Evolutionary conservation across 2,329 filamentous ascomycete species (phyloP), one percentile per base, ranked within the genome.

Genomic region (Talaromyces sp.): DNA sequence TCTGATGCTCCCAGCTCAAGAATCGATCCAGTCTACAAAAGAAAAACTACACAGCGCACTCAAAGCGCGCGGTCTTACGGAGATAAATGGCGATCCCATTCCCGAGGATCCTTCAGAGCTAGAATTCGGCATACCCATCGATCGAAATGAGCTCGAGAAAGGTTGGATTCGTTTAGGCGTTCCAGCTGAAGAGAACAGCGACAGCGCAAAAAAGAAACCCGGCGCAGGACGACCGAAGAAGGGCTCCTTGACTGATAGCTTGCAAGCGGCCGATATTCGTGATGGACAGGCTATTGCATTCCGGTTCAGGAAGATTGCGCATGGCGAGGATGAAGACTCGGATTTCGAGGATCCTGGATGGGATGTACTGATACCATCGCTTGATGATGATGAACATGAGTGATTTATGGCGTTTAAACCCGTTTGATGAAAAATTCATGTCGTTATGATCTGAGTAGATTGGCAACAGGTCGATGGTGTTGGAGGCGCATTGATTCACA

Each of bases 1-100:
- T 71, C 81, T 93, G 65, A 88, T 90, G 67, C 82, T 89, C 54
- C 83, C 87, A 45, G 79, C 87, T 5, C 78, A 83, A 14, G 82
- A 83, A 45, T 76, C 86, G 11, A 86, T 92, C 71, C 77, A 81
- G 16, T 76, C 81, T 1, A 79, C 90, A 65, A 87, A 87, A 64
- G 70, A 80, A 19, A 82, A 87, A 22, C 83, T 93, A 1, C 77
- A 90, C 19, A 76, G 80, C 0, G 78, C 86, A 11, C 77, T 93
- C 1, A 73, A 78, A 58, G 76, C 81, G 39, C 78, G 77, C n/a
- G 77, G 75, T 3, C 67, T 81, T 13, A 73, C 65, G 43, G 72
- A 79, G 48, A 76, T 82, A 57, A 77, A 78, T 60, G 73, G 75
- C 37, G 71, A 76, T 10, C 13, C 68, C 10, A 37, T 80, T 63